phyloP scores from a whole-genome alignment of 1,139 yeast genomes.

The Hemisphaericaspora xylofermentans region DNA sequence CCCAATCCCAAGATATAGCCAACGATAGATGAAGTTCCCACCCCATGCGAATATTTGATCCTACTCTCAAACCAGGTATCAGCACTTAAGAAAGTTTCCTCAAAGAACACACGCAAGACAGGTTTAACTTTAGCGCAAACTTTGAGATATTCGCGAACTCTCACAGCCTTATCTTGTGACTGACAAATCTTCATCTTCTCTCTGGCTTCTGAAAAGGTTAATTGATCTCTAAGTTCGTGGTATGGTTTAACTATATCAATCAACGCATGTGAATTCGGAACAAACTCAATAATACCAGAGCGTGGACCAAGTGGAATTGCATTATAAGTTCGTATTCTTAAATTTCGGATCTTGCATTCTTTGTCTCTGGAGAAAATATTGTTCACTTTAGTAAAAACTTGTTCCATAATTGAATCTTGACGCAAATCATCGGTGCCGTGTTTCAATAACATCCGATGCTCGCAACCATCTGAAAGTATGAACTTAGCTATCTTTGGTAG shows the following conservation, averaged over 20 bases:
- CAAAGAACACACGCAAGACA: conserved; percentile 67
- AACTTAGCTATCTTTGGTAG: conserved; percentile 76
- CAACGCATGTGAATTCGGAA: conserved; percentile 70
- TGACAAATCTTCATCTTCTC: conserved; percentile 61
- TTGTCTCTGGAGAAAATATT: conserved; percentile 57
- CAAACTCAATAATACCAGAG: conserved; percentile 90
- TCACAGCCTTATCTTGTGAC: conserved; percentile 39
- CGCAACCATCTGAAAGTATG: conserved; percentile 54
- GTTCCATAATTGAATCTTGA: conserved; percentile 97
- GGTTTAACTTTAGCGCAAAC: conserved; percentile 62
- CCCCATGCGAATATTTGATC: conserved; percentile 68
- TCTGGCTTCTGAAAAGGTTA: conserved; percentile 61
- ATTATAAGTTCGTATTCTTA: conserved; percentile 77
- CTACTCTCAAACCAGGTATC: conserved; percentile 73
- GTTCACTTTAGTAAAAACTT: conserved; percentile 87
- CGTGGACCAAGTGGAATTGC: conserved; percentile 88
- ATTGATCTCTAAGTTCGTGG: conserved; percentile 44
- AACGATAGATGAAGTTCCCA: conserved; percentile 82
- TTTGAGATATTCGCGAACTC: conserved; percentile 50
- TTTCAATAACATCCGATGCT: conserved; percentile 64
- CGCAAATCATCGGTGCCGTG: conserved; percentile 89
- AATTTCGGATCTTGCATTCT: conserved; percentile 53
- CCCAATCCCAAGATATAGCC: conserved; percentile 91
- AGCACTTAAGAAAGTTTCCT: conserved; percentile 63
- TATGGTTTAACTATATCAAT: conserved; percentile 64